These are phyloP conservation scores for Cutaneotrichosporon sp. DNA, from an alignment of 1,284 basidiomycete genomes.

Conservation along the genomic window DNA sequence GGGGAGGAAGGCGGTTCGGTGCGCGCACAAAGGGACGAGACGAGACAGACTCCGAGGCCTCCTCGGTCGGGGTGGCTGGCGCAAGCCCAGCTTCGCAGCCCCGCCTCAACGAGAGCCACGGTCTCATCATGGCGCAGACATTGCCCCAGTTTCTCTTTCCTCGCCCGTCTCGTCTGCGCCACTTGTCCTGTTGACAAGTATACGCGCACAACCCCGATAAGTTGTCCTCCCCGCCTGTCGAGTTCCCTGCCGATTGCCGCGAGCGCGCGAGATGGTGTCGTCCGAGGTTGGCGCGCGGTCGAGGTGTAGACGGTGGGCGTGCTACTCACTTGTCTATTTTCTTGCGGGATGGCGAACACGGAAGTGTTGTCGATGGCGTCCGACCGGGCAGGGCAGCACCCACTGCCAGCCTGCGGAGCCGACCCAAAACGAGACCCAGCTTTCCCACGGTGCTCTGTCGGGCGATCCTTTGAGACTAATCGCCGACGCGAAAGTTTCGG, in stretches of 20 bases:
- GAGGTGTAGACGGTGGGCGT: conserved; percentile 1
- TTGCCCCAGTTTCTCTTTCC: conserved; percentile 51
- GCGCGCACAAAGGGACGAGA: not conserved
- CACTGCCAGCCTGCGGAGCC: not conserved
- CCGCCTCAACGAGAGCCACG: conserved; percentile 24
- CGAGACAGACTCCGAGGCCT: conserved; percentile 36
- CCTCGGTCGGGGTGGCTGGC: conserved; percentile 24
- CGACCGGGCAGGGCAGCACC: not conserved
- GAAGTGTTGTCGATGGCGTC: conserved; percentile 13
- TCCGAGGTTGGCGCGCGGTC: conserved; percentile 6
- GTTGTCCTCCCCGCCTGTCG: not conserved
- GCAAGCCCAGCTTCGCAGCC: conserved; percentile 12
- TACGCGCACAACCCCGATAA: not conserved
- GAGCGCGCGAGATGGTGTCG: conserved; percentile 3
- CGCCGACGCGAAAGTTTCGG: not conserved
- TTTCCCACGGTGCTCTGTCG: not conserved
- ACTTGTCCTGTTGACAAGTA: conserved; percentile 9
- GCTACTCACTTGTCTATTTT: conserved; percentile 30
- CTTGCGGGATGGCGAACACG: conserved; percentile 21
- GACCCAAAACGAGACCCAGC: not conserved
- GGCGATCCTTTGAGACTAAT: not conserved
- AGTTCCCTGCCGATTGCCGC: not conserved
- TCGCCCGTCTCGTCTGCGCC: conserved; percentile 26
- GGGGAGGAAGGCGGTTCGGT: not conserved
- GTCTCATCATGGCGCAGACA: conserved; percentile 39